Percentiles rank a stretch among this genome's conserved stretches.
Evolutionary conservation across 768 basidiomycete genomes (phyloP).

Genomic region (Boletus speciosus): DNA sequence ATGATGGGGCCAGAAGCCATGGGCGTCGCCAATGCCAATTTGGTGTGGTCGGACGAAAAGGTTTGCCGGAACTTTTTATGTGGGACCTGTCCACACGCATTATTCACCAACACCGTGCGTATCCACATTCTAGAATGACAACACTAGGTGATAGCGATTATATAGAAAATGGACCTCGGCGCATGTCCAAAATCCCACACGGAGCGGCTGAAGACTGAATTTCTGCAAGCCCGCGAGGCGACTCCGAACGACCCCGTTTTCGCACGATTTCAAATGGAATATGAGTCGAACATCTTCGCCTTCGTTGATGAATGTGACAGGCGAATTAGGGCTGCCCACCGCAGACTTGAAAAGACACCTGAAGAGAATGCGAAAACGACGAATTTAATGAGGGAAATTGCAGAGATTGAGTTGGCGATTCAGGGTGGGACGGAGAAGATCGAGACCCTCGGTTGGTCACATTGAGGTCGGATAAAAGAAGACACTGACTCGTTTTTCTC

Average conservation of each 20-base stretch:
- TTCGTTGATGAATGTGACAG: constrained; percentile 99
- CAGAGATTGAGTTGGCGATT: constrained; percentile 97
- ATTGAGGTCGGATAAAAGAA: constrained; percentile 5
- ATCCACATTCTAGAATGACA: neutral
- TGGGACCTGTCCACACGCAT: constrained; percentile 95
- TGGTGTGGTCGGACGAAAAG: constrained; percentile 94
- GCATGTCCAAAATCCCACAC: constrained; percentile 97
- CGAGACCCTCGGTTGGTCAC: constrained; percentile 73
- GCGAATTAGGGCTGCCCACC: constrained; percentile 88
- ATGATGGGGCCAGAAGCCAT: constrained; percentile 99
- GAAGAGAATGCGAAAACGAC: constrained; percentile 99
- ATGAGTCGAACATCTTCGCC: constrained; percentile 90
- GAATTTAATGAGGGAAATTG: constrained; percentile 98
- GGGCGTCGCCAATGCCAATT: constrained; percentile 90
- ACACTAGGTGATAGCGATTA: neutral
- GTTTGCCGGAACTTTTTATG: constrained; percentile 98
- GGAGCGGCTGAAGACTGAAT: constrained; percentile 90
- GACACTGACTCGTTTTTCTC: constrained; percentile 4
- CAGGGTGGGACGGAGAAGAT: constrained; percentile 99
- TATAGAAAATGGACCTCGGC: constrained; percentile 96
- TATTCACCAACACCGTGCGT: constrained; percentile 96
- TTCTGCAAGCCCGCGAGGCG: constrained; percentile 71
- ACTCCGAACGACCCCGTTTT: constrained; percentile 80
- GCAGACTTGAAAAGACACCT: constrained; percentile 96
- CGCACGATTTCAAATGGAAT: constrained; percentile 87